phyloP scores from a whole-genome alignment of 2,329 filamentous ascomycete species.

The Tolypocladium cylindrosporum region DNA sequence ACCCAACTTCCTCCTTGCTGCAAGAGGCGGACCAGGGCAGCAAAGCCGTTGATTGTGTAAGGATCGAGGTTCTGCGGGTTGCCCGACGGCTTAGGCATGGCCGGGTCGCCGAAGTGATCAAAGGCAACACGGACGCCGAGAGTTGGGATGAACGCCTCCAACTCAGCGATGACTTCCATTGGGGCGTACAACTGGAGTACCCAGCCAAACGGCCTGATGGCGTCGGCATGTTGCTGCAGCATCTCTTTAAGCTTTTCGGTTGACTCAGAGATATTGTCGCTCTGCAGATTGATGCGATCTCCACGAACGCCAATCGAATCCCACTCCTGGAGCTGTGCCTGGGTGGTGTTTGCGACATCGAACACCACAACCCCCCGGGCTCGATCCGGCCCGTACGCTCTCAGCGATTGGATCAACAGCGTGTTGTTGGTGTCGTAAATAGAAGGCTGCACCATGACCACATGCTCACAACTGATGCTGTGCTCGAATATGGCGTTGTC shows the following conservation, averaged over 20 bases:
- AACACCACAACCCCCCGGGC: slow-evolving; percentile 1
- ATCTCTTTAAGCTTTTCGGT: not conserved
- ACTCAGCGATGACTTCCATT: not conserved
- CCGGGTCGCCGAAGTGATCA: slow-evolving; percentile 1
- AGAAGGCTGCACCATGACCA: slow-evolving; percentile 1
- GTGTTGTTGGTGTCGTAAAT: slow-evolving; percentile 1
- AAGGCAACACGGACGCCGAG: slow-evolving; percentile 1
- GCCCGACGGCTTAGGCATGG: not conserved
- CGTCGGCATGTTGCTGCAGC: not conserved
- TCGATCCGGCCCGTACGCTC: not conserved
- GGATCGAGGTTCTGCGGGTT: slow-evolving; percentile 4
- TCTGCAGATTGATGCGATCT: slow-evolving; percentile 1
- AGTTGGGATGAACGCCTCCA: not conserved
- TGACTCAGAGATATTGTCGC: not conserved
- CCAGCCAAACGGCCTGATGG: slow-evolving; percentile 1
- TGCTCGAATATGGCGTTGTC: not conserved
- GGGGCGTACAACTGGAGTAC: slow-evolving; percentile 1
- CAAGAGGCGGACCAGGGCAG: slow-evolving; percentile 24
- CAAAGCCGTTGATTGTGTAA: slow-evolving; percentile 14
- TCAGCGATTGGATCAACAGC: slow-evolving; percentile 1
- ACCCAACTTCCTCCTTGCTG: slow-evolving; percentile 38
- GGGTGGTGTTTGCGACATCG: not conserved
- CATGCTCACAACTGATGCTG: not conserved
- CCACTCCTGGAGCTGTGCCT: not conserved
- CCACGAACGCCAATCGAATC: not conserved